phyloP scores from a whole-genome alignment of 2,329 filamentous ascomycete species.

The Arthrobotrys musiformis region DNA sequence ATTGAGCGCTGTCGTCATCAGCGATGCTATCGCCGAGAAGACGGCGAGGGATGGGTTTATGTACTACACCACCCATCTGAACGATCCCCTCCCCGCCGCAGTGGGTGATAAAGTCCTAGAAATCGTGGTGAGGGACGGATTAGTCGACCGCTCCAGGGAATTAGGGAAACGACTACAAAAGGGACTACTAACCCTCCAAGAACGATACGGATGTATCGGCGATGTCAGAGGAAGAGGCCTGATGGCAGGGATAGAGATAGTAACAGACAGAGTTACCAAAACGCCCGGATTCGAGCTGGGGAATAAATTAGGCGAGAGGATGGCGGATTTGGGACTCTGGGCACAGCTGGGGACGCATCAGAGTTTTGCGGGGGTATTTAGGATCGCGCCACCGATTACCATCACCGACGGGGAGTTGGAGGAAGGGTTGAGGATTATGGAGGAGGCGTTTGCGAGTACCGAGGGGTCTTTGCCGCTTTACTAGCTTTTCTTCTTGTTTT shows the following conservation, averaged over 20 bases:
- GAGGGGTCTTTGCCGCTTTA: constrained; percentile 61
- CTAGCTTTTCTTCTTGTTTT: background rate
- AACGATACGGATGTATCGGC: constrained; percentile 71
- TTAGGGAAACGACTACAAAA: constrained; percentile 66
- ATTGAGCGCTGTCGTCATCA: constrained; percentile 70
- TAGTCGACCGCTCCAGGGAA: constrained; percentile 65
- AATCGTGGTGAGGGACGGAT: constrained; percentile 69
- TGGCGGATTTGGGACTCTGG: constrained; percentile 69
- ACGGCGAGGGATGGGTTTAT: constrained; percentile 67
- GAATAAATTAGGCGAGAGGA: constrained; percentile 65
- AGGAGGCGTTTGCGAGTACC: constrained; percentile 67
- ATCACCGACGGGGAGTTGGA: constrained; percentile 67
- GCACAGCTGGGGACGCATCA: constrained; percentile 69
- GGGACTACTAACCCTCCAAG: constrained; percentile 65
- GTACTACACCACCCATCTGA: constrained; percentile 72
- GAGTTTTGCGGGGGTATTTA: constrained; percentile 70
- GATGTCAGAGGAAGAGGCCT: constrained; percentile 71
- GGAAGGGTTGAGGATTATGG: constrained; percentile 69
- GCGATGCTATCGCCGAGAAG: constrained; percentile 66
- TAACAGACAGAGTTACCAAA: constrained; percentile 67
- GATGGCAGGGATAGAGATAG: constrained; percentile 71
- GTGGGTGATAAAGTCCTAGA: constrained; percentile 73
- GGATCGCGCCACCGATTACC: constrained; percentile 72
- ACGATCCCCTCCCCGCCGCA: constrained; percentile 71
- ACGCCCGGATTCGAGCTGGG: constrained; percentile 66